Base-by-base conservation (phyloP, 78 protist species). In the Capsaspora owczarzaki region DNA sequence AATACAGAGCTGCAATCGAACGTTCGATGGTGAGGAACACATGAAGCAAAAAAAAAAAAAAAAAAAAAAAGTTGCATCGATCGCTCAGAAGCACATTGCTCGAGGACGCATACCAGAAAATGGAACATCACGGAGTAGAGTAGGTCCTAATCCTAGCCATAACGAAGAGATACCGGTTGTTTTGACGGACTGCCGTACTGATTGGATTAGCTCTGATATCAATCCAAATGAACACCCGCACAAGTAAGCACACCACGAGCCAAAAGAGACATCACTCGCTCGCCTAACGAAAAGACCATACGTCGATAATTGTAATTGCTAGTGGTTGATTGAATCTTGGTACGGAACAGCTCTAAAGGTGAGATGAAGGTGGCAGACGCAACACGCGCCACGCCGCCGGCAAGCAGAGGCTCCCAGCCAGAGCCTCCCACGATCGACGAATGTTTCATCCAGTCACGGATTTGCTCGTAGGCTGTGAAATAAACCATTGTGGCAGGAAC, bases 91-190 rank as follows among this genome's bases (percentile, higher is more conserved):
- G n/a, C 56, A 16, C 16, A 10, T 20, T 16, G 16, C 56, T 20
- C n/a, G n/a, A 49, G n/a, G 56, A 16, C 47, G 31, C 77, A 12
- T 5, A 47, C 78, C 29, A 0, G 81, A 72, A 51, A 84, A 84
- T 12, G 88, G 88, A n/a, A 84, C 77, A 61, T 84, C 88, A 19
- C 88, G 78, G 43, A 2, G 31, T 6, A 84, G 77, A 29, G 88
- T 78, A 35, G 88, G 53, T 20, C 41, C 42, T 5, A 84, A 74
- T 2, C 88, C 88, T 0, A 80, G 53, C 83, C 83, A 84, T 40
- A 84, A 51, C 6, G 51, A 27, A 20, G 37, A 25, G 16, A 72
- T 29, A 19, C 88, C 88, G 41, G 27, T 5, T 0, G 31, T 31
- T 38, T 27, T 6, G 40, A 44, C 61, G 31, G 20, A 14, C 2